A percentile compares a stretch with the other conserved stretches of the same genome.
These are phyloP conservation scores for Apiospora rasikravindrae DNA, from an alignment of 2,329 filamentous ascomycete species.

Conservation along the genomic window DNA sequence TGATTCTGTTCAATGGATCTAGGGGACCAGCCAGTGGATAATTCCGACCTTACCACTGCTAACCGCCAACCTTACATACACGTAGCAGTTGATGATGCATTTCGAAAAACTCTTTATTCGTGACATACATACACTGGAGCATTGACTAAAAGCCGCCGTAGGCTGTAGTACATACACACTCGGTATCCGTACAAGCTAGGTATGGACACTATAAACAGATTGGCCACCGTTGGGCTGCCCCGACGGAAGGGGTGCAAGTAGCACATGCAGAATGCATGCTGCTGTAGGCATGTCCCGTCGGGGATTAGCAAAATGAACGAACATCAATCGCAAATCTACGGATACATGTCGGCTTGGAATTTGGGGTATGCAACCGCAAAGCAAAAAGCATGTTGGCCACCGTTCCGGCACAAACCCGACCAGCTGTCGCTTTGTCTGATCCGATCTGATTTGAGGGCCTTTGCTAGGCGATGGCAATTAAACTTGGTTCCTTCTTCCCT, in stretches of 20 bases:
- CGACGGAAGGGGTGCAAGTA: background rate
- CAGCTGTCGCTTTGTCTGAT: conserved; percentile 7
- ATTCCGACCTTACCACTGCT: background rate
- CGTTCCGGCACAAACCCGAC: background rate
- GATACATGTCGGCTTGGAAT: background rate
- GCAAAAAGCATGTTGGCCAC: background rate
- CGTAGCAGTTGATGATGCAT: conserved; percentile 3
- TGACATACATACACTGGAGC: conserved; percentile 10
- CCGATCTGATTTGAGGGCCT: background rate
- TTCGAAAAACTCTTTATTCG: conserved; percentile 7
- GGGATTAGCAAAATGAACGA: background rate
- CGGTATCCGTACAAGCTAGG: background rate
- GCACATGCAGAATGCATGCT: background rate
- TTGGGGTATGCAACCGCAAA: background rate
- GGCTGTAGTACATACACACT: too few species aligned
- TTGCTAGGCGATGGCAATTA: background rate
- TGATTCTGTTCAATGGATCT: background rate
- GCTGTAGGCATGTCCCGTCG: background rate
- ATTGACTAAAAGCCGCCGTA: background rate
- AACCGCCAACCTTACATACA: background rate
- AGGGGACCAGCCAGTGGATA: conserved; percentile 7
- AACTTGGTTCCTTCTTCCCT: background rate
- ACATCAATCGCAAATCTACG: background rate
- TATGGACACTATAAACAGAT: background rate
- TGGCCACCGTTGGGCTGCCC: background rate